Conservation (phyloP, 1,139 yeast genomes). For the Yamadazyma pseudoaaseri region DNA sequence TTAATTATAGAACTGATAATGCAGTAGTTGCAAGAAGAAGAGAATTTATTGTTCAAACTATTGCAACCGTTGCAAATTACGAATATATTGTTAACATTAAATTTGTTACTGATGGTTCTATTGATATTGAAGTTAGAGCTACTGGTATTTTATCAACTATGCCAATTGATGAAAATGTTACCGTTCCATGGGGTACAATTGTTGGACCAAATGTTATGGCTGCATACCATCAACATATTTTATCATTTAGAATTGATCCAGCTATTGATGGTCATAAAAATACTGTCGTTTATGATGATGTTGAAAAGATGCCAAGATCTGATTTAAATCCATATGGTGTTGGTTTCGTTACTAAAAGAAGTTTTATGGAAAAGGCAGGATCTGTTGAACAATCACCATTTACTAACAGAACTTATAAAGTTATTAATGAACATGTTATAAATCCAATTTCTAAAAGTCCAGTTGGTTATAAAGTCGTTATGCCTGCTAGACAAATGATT, state of each 20-base stretch:
- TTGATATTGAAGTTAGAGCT: conserved; percentile 82
- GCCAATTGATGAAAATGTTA: conserved; percentile 77
- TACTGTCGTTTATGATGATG: conserved; percentile 75
- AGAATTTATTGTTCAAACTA: conserved; percentile 80
- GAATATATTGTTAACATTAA: conserved; percentile 79
- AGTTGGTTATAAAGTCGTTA: conserved; percentile 76
- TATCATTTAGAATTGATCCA: conserved; percentile 83
- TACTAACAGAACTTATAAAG: conserved; percentile 75
- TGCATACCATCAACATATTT: conserved; percentile 84
- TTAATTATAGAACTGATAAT: conserved; percentile 73
- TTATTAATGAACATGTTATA: conserved; percentile 73
- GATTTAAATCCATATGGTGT: conserved; percentile 67
- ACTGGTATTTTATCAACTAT: conserved; percentile 83
- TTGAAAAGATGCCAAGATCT: conserved; percentile 60
- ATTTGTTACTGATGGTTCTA: conserved; percentile 80
- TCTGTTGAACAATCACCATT: conserved; percentile 73
- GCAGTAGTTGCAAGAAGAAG: conserved; percentile 84
- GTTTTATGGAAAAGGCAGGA: conserved; percentile 69
- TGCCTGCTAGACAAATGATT: conserved; percentile 77
- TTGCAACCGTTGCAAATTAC: conserved; percentile 88
- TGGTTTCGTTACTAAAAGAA: conserved; percentile 70
- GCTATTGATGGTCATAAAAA: conserved; percentile 84
- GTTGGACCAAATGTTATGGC: conserved; percentile 89
- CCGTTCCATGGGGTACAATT: conserved; percentile 79
- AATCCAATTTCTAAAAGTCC: conserved; percentile 77